A percentile compares a stretch with the other conserved stretches of the same genome.
Conservation (phyloP, 352 stramenopile species). For the Blastocystis sp. region DNA sequence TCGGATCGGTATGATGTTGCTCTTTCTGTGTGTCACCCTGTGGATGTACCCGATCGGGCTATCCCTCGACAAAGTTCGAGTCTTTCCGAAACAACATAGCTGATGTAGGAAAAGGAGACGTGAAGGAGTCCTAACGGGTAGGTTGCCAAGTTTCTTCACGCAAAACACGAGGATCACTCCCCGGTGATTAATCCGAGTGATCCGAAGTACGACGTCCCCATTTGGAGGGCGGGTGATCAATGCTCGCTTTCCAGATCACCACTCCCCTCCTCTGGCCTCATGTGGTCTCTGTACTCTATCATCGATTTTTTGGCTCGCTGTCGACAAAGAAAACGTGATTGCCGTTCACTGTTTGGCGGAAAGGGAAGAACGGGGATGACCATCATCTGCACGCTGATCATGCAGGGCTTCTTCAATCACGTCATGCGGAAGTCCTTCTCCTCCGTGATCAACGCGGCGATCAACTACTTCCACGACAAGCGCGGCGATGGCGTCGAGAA, state of each 20-base stretch:
- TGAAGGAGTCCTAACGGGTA: constrained; percentile 4
- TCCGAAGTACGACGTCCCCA: constrained; percentile 3
- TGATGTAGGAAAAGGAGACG: constrained; percentile 16
- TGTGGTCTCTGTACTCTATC: constrained; percentile 65
- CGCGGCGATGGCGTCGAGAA: constrained; percentile 66
- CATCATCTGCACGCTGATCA: constrained; percentile 55
- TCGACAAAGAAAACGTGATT: constrained; percentile 58
- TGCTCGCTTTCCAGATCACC: constrained; percentile 62
- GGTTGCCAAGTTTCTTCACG: constrained; percentile 46
- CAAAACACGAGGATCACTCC: constrained; percentile 55
- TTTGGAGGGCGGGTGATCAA: constrained; percentile 42
- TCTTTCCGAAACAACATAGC: constrained; percentile 36
- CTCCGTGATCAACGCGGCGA: constrained; percentile 32
- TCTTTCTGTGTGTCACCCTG: not conserved
- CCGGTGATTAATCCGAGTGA: constrained; percentile 67
- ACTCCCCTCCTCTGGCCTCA: constrained; percentile 45
- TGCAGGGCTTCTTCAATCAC: constrained; percentile 64
- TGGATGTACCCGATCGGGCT: constrained; percentile 62
- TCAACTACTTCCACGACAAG: constrained; percentile 59
- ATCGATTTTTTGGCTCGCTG: constrained; percentile 61
- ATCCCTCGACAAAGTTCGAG: constrained; percentile 61
- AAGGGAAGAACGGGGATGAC: constrained; percentile 54
- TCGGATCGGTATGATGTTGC: constrained; percentile 33
- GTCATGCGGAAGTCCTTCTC: not conserved
- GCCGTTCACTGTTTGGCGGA: constrained; percentile 64